Conservation (phyloP, 257 asterid species). For the Echium plantagineum region DNA sequence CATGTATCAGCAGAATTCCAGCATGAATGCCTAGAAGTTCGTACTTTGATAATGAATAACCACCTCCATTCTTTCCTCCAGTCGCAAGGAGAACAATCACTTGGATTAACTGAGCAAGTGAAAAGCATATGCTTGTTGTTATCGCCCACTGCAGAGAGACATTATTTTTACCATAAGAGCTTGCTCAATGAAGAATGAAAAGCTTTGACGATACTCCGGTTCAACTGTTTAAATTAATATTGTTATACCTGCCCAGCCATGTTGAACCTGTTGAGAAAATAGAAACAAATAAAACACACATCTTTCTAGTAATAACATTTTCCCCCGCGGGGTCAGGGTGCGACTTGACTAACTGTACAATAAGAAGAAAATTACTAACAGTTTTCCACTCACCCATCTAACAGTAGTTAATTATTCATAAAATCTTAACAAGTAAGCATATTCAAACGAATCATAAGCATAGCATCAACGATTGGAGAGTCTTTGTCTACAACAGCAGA, state of each 20-base stretch:
- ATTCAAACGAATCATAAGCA: too few relatives aligned
- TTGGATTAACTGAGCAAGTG: constrained; percentile 83
- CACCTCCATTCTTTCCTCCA: constrained; percentile 86
- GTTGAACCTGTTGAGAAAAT: constrained; percentile 65
- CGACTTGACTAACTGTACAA: too few relatives aligned
- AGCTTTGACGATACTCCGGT: constrained; percentile 2
- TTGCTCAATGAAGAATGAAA: constrained; percentile 3
- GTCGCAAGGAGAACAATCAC: constrained; percentile 89
- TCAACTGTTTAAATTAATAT: constrained; percentile 1
- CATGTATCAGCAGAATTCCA: constrained; percentile 61
- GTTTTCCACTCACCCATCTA: neutral
- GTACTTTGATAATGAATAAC: constrained; percentile 76
- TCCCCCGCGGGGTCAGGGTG: too few relatives aligned
- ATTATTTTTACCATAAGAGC: constrained; percentile 13
- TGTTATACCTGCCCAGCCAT: constrained; percentile 86
- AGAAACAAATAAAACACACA: too few relatives aligned
- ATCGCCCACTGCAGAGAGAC: constrained; percentile 87
- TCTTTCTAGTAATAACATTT: too few relatives aligned
- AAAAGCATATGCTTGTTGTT: constrained; percentile 78
- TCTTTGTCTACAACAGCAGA: too few relatives aligned
- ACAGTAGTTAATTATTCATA: neutral
- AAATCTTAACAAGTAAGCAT: too few relatives aligned
- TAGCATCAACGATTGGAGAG: too few relatives aligned
- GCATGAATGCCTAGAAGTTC: constrained; percentile 69
- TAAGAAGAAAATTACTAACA: too few relatives aligned